phyloP scores from a whole-genome alignment of 2,329 filamentous ascomycete species.

The Nothomitra cinnamomea region DNA sequence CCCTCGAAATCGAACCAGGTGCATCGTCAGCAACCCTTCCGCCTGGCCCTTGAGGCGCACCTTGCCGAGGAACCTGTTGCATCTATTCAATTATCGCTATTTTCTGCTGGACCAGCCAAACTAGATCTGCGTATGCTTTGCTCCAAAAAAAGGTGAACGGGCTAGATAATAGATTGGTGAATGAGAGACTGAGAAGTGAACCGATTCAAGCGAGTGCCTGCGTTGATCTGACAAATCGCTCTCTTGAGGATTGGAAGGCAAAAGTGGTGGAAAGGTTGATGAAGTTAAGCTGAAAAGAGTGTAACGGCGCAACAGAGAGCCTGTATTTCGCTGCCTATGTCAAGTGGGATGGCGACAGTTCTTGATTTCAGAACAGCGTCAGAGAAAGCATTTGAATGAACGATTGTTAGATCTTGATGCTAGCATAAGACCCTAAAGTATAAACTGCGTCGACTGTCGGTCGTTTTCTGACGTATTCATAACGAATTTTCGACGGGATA shows the following conservation, averaged over 20 bases:
- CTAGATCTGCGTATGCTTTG: background rate
- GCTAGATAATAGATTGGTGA: too few relatives aligned
- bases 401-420: background rate
- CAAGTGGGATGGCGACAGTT: background rate
- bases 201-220: background rate
- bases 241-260: background rate
- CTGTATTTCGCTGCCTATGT: background rate
- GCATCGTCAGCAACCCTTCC: background rate
- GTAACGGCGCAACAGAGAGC: background rate
- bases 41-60: background rate
- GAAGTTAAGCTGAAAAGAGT: background rate
- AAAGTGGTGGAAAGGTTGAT: background rate
- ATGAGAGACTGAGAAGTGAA: too few relatives aligned
- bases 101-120: constrained; percentile 1
- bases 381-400: background rate
- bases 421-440: constrained; percentile 1
- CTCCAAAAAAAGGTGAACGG: too few relatives aligned
- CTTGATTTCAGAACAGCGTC: background rate
- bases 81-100: constrained; percentile 1
- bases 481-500: background rate
- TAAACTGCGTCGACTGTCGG: background rate
- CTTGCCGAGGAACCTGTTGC: constrained; percentile 1
- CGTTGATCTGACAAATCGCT: background rate
- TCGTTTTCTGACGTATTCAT: background rate
- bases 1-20: background rate